phyloP scores from a whole-genome alignment of 352 stramenopile genomes.

The Blastocystis hominis region DNA sequence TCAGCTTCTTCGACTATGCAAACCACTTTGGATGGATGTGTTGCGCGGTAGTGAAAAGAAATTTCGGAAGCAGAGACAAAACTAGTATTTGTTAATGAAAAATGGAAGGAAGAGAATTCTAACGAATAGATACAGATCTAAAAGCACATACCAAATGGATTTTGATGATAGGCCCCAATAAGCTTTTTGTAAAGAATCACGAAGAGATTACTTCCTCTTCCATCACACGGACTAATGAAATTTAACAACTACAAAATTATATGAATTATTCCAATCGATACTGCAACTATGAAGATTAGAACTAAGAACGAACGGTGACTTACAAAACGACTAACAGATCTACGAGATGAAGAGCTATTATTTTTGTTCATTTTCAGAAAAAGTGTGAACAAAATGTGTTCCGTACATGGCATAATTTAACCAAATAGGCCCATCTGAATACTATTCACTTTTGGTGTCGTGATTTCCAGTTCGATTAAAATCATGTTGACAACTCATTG shows the following conservation, averaged over 20 bases:
- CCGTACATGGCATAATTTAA: background rate
- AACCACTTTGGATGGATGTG: slow-evolving; percentile 40
- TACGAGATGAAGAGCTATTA: too few species aligned
- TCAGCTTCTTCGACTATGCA: slow-evolving; percentile 1
- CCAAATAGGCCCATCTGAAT: too few species aligned
- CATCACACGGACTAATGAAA: slow-evolving; percentile 51
- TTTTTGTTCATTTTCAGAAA: too few species aligned
- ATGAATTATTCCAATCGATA: background rate
- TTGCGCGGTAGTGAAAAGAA: background rate
- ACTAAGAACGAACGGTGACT: background rate
- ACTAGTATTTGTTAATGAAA: slow-evolving; percentile 27
- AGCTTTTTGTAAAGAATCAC: background rate
- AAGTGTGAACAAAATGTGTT: background rate
- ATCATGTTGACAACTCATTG: too few species aligned
- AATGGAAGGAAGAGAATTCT: slow-evolving; percentile 29
- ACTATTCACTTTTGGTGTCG: too few species aligned
- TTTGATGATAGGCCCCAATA: background rate
- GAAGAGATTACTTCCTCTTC: slow-evolving; percentile 34
- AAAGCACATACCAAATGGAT: slow-evolving; percentile 3
- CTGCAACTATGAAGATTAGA: background rate
- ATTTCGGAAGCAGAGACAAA: background rate
- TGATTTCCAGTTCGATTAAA: too few species aligned
- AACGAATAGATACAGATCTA: background rate
- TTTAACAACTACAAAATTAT: background rate
- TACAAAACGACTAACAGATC: background rate